phyloP scores from a whole-genome alignment of 164 flowering plant genomes.

The Euptelea pleiosperma region DNA sequence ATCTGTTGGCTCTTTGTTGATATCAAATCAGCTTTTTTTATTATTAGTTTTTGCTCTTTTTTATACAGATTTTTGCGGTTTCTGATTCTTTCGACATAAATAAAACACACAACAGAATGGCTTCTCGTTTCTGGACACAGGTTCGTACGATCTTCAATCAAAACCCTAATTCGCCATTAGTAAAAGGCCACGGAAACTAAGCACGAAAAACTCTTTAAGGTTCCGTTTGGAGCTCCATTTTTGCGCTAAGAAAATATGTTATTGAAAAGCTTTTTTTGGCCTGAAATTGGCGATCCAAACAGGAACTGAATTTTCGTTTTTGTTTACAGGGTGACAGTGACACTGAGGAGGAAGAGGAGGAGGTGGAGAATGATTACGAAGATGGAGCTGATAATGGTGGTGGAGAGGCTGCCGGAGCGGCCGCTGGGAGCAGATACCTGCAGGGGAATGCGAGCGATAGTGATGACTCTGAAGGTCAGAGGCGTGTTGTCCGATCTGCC shows the following conservation, averaged over 20 bases:
- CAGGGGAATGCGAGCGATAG: conserved; percentile 44
- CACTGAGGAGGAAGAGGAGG: conserved; percentile 49
- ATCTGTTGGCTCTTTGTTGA: too few relatives aligned
- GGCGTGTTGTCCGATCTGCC: conserved; percentile 68
- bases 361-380: conserved; percentile 30
- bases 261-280: too few relatives aligned
- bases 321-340: conserved; percentile 50
- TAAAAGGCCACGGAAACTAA: too few relatives aligned
- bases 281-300: too few relatives aligned
- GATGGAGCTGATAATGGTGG: conserved; percentile 23
- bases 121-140: conserved; percentile 46
- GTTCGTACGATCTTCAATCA: conserved; percentile 13
- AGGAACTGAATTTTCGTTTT: not conserved
- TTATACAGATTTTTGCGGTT: not conserved
- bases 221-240: too few relatives aligned
- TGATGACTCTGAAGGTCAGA: conserved; percentile 63
- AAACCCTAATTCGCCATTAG: too few relatives aligned
- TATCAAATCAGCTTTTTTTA: too few relatives aligned
- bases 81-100: not conserved
- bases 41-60: too few relatives aligned
- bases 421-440: conserved; percentile 45
- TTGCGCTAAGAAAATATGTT: too few relatives aligned
- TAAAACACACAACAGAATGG: conserved; percentile 23
- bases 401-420: conserved; percentile 27
- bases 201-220: too few relatives aligned